Conservation (phyloP, 1,284 basidiomycete species). For the Fistulinella cinereoalba region DNA sequence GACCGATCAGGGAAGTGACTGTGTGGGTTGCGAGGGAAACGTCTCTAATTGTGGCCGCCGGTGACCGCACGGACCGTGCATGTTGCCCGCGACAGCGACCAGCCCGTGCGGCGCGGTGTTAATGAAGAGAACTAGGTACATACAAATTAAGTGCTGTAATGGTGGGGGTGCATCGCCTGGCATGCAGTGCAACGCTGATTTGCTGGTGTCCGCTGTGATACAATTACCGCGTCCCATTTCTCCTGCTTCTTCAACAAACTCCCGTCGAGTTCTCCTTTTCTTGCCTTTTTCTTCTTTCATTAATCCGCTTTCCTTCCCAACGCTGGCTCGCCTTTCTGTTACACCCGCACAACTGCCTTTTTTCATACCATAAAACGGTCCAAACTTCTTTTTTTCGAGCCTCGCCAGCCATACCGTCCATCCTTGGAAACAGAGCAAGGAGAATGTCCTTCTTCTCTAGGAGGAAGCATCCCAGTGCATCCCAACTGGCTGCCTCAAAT, state of each 20-base stretch:
- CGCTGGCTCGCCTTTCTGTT: slow-evolving; percentile 27
- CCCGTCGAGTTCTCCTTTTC: slow-evolving; percentile 5
- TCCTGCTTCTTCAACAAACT: slow-evolving; percentile 17
- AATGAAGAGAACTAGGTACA: slow-evolving; percentile 1
- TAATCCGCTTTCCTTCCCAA: slow-evolving; percentile 9
- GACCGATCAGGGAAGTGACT: neutral
- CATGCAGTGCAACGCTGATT: neutral
- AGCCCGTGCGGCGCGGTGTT: slow-evolving; percentile 6
- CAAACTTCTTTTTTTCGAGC: slow-evolving; percentile 18
- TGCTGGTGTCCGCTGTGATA: slow-evolving; percentile 5
- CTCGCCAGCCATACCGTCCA: slow-evolving; percentile 53
- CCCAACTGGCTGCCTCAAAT: slow-evolving; percentile 39
- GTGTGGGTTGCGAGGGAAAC: slow-evolving; percentile 19
- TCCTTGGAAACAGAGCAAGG: slow-evolving; percentile 53
- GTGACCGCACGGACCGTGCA: slow-evolving; percentile 13
- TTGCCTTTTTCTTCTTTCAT: slow-evolving; percentile 9
- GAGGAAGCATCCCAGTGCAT: slow-evolving; percentile 62
- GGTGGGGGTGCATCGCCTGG: neutral
- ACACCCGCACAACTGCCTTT: slow-evolving; percentile 2
- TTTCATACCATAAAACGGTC: slow-evolving; percentile 15
- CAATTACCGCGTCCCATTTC: slow-evolving; percentile 16
- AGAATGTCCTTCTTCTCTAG: slow-evolving; percentile 89
- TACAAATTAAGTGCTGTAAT: slow-evolving; percentile 3
- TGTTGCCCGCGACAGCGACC: slow-evolving; percentile 11
- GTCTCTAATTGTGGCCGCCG: neutral